Percentiles rank a stretch among this genome's conserved stretches.
phyloP scores from a whole-genome alignment of 768 basidiomycete genomes.

The Trametes gibbosa region DNA sequence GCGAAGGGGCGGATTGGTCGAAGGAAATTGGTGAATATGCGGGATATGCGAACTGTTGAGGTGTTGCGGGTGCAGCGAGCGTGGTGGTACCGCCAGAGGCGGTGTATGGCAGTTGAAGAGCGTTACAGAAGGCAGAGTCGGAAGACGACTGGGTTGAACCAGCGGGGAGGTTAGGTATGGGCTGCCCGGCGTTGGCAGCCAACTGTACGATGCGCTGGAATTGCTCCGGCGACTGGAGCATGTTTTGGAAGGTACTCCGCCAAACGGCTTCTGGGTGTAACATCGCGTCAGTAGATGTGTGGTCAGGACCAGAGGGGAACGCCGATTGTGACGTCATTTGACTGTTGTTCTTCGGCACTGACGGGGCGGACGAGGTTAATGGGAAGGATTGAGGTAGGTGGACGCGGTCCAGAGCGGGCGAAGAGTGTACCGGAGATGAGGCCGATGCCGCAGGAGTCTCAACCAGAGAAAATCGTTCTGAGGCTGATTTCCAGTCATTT shows the following conservation, averaged over 20 bases:
- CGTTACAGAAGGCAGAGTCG: neutral
- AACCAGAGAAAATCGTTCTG: constrained; percentile 43
- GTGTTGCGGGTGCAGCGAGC: too few species aligned
- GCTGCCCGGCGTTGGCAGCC: constrained; percentile 13
- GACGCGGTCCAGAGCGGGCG: neutral
- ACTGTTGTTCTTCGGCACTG: neutral
- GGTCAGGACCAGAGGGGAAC: neutral
- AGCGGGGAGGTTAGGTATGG: constrained; percentile 6
- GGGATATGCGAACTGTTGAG: too few species aligned
- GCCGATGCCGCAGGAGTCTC: constrained; percentile 41
- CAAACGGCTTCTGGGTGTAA: constrained; percentile 44
- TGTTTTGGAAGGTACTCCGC: constrained; percentile 48
- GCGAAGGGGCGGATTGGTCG: too few species aligned
- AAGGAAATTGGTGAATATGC: too few species aligned
- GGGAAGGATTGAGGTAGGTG: neutral
- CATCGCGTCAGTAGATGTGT: neutral
- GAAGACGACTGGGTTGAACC: neutral
- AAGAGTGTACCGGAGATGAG: neutral
- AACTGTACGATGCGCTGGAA: constrained; percentile 50
- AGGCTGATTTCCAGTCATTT: neutral
- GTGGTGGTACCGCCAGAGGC: neutral
- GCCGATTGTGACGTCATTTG: too few species aligned
- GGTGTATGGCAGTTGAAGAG: neutral
- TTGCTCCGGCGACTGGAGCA: constrained; percentile 49
- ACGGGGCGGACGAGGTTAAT: constrained; percentile 13